These are phyloP conservation scores for Colletotrichum australisinense DNA, from an alignment of 2,329 filamentous ascomycete species.

Conservation along the genomic window DNA sequence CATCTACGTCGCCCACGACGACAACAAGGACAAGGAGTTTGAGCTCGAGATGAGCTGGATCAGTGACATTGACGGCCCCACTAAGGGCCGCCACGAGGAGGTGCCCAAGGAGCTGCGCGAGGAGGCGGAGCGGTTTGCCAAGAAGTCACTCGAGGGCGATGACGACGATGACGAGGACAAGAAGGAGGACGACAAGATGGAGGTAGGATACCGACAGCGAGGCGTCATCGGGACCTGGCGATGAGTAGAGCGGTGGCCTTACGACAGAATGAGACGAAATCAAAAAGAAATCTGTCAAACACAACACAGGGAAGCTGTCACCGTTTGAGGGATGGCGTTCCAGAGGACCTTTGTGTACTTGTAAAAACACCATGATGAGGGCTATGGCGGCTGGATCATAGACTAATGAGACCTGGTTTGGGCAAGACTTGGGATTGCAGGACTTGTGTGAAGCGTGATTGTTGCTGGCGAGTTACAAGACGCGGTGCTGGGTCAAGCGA, in stretches of 20 bases:
- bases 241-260: slow-evolving; percentile 5
- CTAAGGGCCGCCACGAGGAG: slow-evolving; percentile 91
- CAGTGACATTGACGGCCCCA: slow-evolving; percentile 84
- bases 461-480: not conserved
- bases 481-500: not conserved
- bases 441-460: not conserved
- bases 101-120: slow-evolving; percentile 91
- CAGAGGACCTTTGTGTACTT: slow-evolving; percentile 30
- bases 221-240: not conserved
- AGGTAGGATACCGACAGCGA: slow-evolving; percentile 62
- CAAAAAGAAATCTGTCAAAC: slow-evolving; percentile 24
- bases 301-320: not conserved
- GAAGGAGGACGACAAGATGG: slow-evolving; percentile 83
- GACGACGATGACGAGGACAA: slow-evolving; percentile 76
- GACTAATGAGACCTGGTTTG: slow-evolving; percentile 36
- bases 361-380: slow-evolving; percentile 37
- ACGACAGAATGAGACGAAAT: slow-evolving; percentile 16
- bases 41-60: slow-evolving; percentile 99
- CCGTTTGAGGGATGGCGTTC: not conserved
- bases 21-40: slow-evolving; percentile 99
- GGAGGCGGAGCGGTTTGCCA: slow-evolving; percentile 92
- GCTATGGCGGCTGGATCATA: slow-evolving; percentile 37
- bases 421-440: not conserved
- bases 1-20: slow-evolving; percentile 97
- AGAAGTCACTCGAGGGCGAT: slow-evolving; percentile 88